A percentile compares a stretch with the other conserved stretches of the same genome.
phyloP scores from a whole-genome alignment of 78 protist species.

The Pelomyxa schiedti region DNA sequence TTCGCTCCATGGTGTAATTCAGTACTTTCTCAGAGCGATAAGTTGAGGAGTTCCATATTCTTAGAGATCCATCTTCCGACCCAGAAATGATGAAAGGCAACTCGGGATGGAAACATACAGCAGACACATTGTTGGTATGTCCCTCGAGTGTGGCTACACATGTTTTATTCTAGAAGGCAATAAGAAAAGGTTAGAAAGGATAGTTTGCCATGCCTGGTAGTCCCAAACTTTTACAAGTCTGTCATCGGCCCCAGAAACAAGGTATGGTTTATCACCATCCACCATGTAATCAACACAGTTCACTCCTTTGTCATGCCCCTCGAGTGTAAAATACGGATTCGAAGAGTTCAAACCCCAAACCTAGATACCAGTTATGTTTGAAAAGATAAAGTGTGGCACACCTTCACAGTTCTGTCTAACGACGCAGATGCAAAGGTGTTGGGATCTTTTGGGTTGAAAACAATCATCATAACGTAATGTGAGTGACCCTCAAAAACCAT shows the following conservation, averaged over 20 bases:
- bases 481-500: constrained; percentile 89
- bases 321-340: constrained; percentile 88
- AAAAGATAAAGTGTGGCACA: background rate
- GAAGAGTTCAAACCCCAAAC: constrained; percentile 81
- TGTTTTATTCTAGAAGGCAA: constrained; percentile 76
- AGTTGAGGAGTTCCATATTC: constrained; percentile 85
- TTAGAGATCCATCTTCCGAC: constrained; percentile 77
- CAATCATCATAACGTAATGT: constrained; percentile 93
- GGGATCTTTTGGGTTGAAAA: constrained; percentile 95
- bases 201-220: background rate
- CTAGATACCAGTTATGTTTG: no score
- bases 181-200: background rate
- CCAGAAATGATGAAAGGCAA: constrained; percentile 92
- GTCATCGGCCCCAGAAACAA: constrained; percentile 96
- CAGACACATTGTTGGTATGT: constrained; percentile 82
- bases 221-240: constrained; percentile 3
- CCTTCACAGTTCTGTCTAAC: constrained; percentile 88
- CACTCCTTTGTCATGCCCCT: constrained; percentile 96
- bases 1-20: constrained; percentile 85
- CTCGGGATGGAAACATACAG: constrained; percentile 89
- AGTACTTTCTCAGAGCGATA: constrained; percentile 84
- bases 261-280: constrained; percentile 93
- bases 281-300: constrained; percentile 87
- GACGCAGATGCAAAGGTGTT: constrained; percentile 95
- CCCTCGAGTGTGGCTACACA: constrained; percentile 89